phyloP scores from a whole-genome alignment of 495 filamentous ascomycete genomes.

The Pyrenula aspistea region DNA sequence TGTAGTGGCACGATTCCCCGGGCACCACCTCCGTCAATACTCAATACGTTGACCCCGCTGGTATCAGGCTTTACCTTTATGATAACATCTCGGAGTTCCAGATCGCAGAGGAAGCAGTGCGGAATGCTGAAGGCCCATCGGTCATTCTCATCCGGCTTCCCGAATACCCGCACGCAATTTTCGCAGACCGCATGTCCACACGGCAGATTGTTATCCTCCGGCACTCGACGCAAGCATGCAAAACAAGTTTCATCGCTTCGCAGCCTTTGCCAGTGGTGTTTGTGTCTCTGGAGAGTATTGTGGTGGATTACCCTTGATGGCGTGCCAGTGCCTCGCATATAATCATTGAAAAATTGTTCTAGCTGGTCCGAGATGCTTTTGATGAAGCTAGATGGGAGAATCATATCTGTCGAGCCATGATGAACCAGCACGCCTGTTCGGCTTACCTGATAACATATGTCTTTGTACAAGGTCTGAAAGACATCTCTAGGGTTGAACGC shows the following conservation, averaged over 20 bases:
- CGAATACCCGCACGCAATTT: conserved; percentile 11
- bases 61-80: conserved; percentile 18
- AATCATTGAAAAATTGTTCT: conserved; percentile 7
- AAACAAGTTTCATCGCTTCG: conserved; percentile 11
- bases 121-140: no score
- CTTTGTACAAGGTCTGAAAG: conserved; percentile 9
- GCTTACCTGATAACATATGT: no score
- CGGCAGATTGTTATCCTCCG: conserved; percentile 15
- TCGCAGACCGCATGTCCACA: conserved; percentile 20
- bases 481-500: conserved; percentile 10
- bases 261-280: not conserved
- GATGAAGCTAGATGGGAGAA: conserved; percentile 4
- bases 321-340: no score
- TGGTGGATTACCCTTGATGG: conserved; percentile 3
- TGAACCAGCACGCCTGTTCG: conserved; percentile 7
- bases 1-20: conserved; percentile 18
- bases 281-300: not conserved
- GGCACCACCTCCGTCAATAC: conserved; percentile 19
- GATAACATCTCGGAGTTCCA: no score
- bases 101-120: conserved; percentile 8
- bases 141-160: no score
- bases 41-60: conserved; percentile 14
- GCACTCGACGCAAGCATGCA: conserved; percentile 11
- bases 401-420: conserved; percentile 5
- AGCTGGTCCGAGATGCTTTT: conserved; percentile 5